These are phyloP conservation scores for Cystobasidiaceae sp. DNA, from an alignment of 1,284 basidiomycete species.

Conservation along the genomic window DNA sequence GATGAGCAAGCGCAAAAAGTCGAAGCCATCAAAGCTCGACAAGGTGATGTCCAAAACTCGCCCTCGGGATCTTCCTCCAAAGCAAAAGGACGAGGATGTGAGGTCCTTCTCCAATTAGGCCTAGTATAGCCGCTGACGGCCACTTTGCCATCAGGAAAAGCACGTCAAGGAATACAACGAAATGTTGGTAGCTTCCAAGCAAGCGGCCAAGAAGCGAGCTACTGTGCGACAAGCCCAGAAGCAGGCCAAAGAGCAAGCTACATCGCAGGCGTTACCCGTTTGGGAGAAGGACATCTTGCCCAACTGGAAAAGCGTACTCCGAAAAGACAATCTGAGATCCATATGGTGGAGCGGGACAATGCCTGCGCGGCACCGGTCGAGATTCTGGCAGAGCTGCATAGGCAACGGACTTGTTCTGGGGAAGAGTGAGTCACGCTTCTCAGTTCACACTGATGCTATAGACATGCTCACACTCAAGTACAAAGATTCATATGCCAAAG, in stretches of 20 bases:
- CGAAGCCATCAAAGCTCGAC: constrained; percentile 36
- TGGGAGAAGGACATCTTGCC: constrained; percentile 79
- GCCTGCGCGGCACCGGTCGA: constrained; percentile 74
- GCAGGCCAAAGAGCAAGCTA: constrained; percentile 28
- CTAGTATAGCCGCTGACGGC: too few species aligned
- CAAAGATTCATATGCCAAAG: constrained; percentile 56
- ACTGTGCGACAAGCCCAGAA: background rate
- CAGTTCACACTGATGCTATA: background rate
- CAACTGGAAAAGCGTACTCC: constrained; percentile 67
- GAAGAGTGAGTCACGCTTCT: constrained; percentile 58
- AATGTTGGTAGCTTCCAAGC: constrained; percentile 38
- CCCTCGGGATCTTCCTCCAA: constrained; percentile 42
- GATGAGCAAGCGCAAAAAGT: constrained; percentile 8
- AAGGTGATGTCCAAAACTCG: constrained; percentile 41
- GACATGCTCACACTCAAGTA: constrained; percentile 5
- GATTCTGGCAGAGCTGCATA: constrained; percentile 80
- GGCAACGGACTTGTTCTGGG: constrained; percentile 83
- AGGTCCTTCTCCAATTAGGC: too few species aligned
- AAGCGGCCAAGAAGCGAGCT: constrained; percentile 29
- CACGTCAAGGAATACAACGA: constrained; percentile 39
- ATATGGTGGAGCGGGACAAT: constrained; percentile 86
- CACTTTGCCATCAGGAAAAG: constrained; percentile 30
- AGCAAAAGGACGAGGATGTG: constrained; percentile 40
- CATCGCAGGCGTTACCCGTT: constrained; percentile 57
- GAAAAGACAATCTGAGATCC: constrained; percentile 57